Base-by-base conservation (phyloP, 768 basidiomycete species). In the Suillus variegatus region DNA sequence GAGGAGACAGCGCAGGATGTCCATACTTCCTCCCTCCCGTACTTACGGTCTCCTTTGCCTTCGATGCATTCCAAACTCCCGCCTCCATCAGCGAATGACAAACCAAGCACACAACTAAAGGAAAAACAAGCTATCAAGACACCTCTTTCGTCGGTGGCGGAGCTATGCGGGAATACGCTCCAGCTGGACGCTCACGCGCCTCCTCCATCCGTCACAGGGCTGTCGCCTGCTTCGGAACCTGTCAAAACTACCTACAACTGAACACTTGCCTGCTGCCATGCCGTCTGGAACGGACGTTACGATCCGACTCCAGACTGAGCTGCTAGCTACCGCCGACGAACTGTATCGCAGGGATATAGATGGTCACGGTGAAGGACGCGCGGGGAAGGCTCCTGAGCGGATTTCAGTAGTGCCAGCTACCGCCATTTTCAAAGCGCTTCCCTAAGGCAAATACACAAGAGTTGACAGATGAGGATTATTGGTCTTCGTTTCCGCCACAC, bases 401-500 rank as follows among this genome's bases (percentile, higher is more conserved):
- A 51, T 44, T 57, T 36, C 64, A 36, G 72, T 74, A 9, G n/a
- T 62, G 41, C 66, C 71, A n/a, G 1, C 65, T 76, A 0, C 58
- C 58, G 18, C 58, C 58, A 13, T 60, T 43, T 43, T 66, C 69
- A 35, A 77, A 67, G 66, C 58, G 62, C 12, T 44, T 60, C 41
- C 72, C 76, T 41, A 76, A 72, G 56, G 28, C 64, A 25, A 70
- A 66, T 51, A 70, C 69, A 10, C 57, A 67, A 20, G 55, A 63
- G 61, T 55, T 76, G 18, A 78, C 81, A 58, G 87, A 88, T 67
- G 87, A 89, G 68, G 87, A 86, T 56, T 90, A 90, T 72, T 89
- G 89, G 90, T 83, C 86, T 56, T 83, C 85, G 46, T 81, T 91
- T 54, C 89, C 90, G 44, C 82, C 85, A 28, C 86, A 90, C 70